These are phyloP conservation scores for Mycena indigotica DNA, from an alignment of 768 basidiomycete genomes.

Conservation along the genomic window DNA sequence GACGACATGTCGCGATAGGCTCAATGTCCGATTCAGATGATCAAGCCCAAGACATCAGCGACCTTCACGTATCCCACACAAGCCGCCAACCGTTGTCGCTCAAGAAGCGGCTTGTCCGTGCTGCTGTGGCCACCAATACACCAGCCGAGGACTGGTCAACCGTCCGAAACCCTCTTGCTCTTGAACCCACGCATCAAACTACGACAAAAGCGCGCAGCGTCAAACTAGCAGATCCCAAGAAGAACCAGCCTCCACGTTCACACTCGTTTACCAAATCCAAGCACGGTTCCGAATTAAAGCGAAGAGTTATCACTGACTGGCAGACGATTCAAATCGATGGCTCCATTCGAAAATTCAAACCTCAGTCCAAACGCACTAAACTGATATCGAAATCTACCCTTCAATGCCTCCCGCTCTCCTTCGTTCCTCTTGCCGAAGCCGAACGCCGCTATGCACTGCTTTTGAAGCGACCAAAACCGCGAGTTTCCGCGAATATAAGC, in stretches of 20 bases:
- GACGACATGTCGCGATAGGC: background rate
- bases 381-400: background rate
- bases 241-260: constrained; percentile 5
- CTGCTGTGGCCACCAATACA: constrained; percentile 13
- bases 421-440: constrained; percentile 14
- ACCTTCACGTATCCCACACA: background rate
- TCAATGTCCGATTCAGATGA: background rate
- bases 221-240: constrained; percentile 19
- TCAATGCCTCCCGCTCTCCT: constrained; percentile 9
- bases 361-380: background rate
- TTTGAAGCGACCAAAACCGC: constrained; percentile 9
- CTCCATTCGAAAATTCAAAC: constrained; percentile 4
- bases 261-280: constrained; percentile 9
- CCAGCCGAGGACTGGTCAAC: constrained; percentile 10
- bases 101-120: constrained; percentile 12
- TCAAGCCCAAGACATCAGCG: background rate
- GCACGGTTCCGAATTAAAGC: background rate
- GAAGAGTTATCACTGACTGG: constrained; percentile 15
- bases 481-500: background rate
- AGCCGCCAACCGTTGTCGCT: constrained; percentile 3
- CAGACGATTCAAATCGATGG: constrained; percentile 8
- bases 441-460: constrained; percentile 11
- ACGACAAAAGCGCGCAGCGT: constrained; percentile 11
- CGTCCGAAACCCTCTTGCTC: background rate
- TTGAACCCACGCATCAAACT: constrained; percentile 1